Conservation (phyloP, 768 basidiomycete genomes). For the Leccinum arenicola region DNA sequence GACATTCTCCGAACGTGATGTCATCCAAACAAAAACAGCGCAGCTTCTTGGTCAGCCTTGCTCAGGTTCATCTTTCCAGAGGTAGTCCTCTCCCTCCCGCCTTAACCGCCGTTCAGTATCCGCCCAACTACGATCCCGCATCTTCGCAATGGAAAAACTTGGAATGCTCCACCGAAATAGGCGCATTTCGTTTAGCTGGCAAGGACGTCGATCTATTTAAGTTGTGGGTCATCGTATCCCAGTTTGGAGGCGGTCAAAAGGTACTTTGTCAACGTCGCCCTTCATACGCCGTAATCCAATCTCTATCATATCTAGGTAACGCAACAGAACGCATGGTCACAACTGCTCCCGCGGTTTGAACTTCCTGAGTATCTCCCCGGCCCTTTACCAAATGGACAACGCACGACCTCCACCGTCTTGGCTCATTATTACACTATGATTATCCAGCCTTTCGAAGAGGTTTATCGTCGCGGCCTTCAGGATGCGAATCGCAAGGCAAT, state of each 20-base stretch:
- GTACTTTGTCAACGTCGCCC: slow-evolving; percentile 39
- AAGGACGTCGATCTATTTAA: slow-evolving; percentile 77
- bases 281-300: slow-evolving; percentile 16
- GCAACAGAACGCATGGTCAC: slow-evolving; percentile 54
- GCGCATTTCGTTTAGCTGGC: slow-evolving; percentile 65
- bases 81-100: slow-evolving; percentile 71
- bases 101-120: slow-evolving; percentile 59
- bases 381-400: slow-evolving; percentile 45
- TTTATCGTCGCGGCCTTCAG: slow-evolving; percentile 58
- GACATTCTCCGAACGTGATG: slow-evolving; percentile 34
- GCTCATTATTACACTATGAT: slow-evolving; percentile 60
- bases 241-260: slow-evolving; percentile 57
- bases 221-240: slow-evolving; percentile 61
- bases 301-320: slow-evolving; percentile 37
- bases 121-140: slow-evolving; percentile 58
- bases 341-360: slow-evolving; percentile 53
- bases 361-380: slow-evolving; percentile 55
- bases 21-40: slow-evolving; percentile 54
- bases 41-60: slow-evolving; percentile 58
- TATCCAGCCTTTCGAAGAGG: slow-evolving; percentile 70
- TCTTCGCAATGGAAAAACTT: slow-evolving; percentile 64
- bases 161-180: slow-evolving; percentile 59
- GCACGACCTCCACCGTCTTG: slow-evolving; percentile 49
- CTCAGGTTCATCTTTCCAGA: slow-evolving; percentile 54
- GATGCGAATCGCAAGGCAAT: slow-evolving; percentile 59